A percentile compares a stretch with the other conserved stretches of the same genome.
These are phyloP conservation scores for Rutstroemia sp. DNA, from an alignment of 2,329 filamentous ascomycete species.

Conservation along the genomic window DNA sequence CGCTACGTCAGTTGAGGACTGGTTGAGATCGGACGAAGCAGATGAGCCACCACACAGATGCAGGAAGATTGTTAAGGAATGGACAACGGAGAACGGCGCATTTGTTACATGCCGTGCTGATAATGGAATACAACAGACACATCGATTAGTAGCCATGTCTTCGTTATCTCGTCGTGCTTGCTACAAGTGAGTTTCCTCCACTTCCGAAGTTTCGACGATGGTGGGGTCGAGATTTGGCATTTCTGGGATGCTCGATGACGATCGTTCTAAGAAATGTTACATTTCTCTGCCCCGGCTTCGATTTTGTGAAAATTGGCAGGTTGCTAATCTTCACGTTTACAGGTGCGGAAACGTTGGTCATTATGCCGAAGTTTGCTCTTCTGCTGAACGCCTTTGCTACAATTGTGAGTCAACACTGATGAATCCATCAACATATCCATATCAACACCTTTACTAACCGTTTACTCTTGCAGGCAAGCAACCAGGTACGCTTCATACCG, in stretches of 20 bases:
- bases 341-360: constrained; percentile 72
- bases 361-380: constrained; percentile 87
- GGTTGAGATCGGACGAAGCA: constrained; percentile 24
- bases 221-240: not conserved
- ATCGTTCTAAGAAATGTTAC: no score
- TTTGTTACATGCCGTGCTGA: constrained; percentile 33
- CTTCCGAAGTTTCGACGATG: not conserved
- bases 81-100: constrained; percentile 27
- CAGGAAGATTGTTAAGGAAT: constrained; percentile 28
- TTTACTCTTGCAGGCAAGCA: constrained; percentile 57
- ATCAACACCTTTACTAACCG: constrained; percentile 6
- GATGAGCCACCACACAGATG: constrained; percentile 30
- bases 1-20: constrained; percentile 28
- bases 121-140: constrained; percentile 29
- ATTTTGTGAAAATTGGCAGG: no score
- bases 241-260: not conserved
- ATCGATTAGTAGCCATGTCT: constrained; percentile 51
- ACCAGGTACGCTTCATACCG: constrained; percentile 46
- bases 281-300: no score
- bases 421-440: not conserved
- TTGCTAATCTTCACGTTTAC: not conserved
- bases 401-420: constrained; percentile 63
- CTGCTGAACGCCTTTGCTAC: constrained; percentile 97
- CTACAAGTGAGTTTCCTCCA: constrained; percentile 33
- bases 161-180: constrained; percentile 75